Conservation (phyloP, 805 yeast genomes). For the Pichia membranifaciens region DNA sequence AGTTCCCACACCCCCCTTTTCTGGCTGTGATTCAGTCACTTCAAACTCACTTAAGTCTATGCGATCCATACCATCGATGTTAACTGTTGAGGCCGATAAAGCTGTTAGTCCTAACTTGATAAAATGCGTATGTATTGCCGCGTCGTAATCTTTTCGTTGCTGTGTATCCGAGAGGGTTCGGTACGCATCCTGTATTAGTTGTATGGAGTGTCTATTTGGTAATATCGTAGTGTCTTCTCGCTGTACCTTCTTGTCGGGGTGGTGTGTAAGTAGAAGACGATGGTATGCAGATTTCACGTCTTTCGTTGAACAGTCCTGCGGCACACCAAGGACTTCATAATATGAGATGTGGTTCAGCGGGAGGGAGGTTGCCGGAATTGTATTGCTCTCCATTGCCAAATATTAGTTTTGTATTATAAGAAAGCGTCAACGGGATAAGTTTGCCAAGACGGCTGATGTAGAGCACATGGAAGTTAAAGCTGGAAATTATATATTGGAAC, state of each 20-base stretch:
- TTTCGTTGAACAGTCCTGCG: constrained; percentile 29
- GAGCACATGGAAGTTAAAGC: neutral
- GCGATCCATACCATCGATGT: constrained; percentile 18
- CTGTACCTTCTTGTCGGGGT: constrained; percentile 64
- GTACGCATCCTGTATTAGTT: constrained; percentile 61
- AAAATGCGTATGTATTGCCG: constrained; percentile 30
- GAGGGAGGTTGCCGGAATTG: no score
- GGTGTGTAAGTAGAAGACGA: constrained; percentile 50
- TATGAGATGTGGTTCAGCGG: constrained; percentile 26
- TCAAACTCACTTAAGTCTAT: constrained; percentile 28
- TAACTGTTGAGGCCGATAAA: constrained; percentile 58
- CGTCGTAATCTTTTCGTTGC: constrained; percentile 48
- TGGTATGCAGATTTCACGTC: constrained; percentile 63
- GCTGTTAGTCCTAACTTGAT: constrained; percentile 41
- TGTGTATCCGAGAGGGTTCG: constrained; percentile 39
- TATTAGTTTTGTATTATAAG: no score
- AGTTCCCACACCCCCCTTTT: neutral
- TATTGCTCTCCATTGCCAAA: no score
- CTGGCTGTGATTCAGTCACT: constrained; percentile 40
- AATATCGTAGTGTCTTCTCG: neutral
- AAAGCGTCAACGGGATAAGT: no score
- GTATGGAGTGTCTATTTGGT: constrained; percentile 9
- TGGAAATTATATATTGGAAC: neutral
- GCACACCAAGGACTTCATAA: constrained; percentile 56
- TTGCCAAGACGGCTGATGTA: no score